phyloP scores from a whole-genome alignment of 2,329 filamentous ascomycete species.

The Leptographium radiaticola region DNA sequence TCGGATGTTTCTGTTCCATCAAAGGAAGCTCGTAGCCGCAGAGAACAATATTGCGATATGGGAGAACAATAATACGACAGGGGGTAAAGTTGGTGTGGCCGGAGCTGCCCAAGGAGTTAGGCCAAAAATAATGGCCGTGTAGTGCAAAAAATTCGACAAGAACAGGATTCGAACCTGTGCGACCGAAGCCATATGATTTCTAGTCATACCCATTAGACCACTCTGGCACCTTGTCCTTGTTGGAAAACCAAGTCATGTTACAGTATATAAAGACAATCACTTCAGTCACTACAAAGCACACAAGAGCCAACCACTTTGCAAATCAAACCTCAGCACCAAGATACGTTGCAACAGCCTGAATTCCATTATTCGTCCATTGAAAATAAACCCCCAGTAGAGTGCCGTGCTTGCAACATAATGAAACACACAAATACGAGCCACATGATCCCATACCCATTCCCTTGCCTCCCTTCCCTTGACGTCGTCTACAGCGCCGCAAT shows the following conservation, averaged over 20 bases:
- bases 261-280: neutral
- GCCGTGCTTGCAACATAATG: too few relatives aligned
- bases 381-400: too few relatives aligned
- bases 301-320: neutral
- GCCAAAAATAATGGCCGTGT: neutral
- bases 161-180: constrained; percentile 12
- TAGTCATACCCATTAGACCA: constrained; percentile 13
- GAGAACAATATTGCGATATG: too few relatives aligned
- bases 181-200: constrained; percentile 13
- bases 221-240: constrained; percentile 10
- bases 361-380: too few relatives aligned
- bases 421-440: too few relatives aligned
- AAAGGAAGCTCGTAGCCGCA: too few relatives aligned
- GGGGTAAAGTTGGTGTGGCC: too few relatives aligned
- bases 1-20: too few relatives aligned
- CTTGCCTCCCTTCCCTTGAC: neutral
- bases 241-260: neutral
- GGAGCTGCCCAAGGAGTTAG: too few relatives aligned
- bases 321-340: neutral
- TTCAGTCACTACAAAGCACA: too few relatives aligned
- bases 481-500: constrained; percentile 40
- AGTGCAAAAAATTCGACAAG: constrained; percentile 4
- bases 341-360: too few relatives aligned
- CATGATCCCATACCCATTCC: too few relatives aligned
- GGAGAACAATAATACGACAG: neutral